Conservation (phyloP, 768 basidiomycete species). For the Hericium rajendrae region DNA sequence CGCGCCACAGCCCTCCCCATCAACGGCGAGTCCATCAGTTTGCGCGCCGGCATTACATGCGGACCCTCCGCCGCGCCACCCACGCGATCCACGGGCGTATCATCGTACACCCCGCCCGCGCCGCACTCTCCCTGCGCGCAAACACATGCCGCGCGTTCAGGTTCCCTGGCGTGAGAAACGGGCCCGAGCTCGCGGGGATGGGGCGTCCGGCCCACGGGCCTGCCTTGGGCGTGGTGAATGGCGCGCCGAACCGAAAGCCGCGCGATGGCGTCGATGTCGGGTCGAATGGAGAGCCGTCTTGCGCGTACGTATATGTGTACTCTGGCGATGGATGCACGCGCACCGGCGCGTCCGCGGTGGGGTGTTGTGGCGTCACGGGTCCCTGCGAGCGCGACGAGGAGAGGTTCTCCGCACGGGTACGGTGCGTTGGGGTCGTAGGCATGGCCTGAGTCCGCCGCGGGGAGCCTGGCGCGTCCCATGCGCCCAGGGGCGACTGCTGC, state of each 20-base stretch:
- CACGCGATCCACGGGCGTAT: background rate
- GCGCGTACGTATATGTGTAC: conserved; percentile 17
- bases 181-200: background rate
- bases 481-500: conserved; percentile 40
- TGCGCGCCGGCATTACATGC: background rate
- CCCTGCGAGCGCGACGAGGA: conserved; percentile 27
- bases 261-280: conserved; percentile 77
- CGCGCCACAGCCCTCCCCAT: background rate
- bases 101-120: background rate
- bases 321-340: conserved; percentile 21
- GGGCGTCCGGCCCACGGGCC: background rate
- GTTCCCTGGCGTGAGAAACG: background rate
- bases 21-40: conserved; percentile 1
- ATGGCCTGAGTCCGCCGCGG: conserved; percentile 9
- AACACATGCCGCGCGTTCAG: background rate
- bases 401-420: background rate
- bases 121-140: background rate
- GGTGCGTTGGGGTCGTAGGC: conserved; percentile 38
- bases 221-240: conserved; percentile 11
- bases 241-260: conserved; percentile 36
- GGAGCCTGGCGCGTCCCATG: conserved; percentile 33
- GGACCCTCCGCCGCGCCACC: background rate
- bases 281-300: conserved; percentile 59
- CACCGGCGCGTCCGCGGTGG: conserved; percentile 15
- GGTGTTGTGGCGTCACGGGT: conserved; percentile 43